A percentile compares a stretch with the other conserved stretches of the same genome.
These are phyloP conservation scores for Catenaria anguillulae DNA, from an alignment of 371 early-diverging fungal genomes.

Conservation along the genomic window DNA sequence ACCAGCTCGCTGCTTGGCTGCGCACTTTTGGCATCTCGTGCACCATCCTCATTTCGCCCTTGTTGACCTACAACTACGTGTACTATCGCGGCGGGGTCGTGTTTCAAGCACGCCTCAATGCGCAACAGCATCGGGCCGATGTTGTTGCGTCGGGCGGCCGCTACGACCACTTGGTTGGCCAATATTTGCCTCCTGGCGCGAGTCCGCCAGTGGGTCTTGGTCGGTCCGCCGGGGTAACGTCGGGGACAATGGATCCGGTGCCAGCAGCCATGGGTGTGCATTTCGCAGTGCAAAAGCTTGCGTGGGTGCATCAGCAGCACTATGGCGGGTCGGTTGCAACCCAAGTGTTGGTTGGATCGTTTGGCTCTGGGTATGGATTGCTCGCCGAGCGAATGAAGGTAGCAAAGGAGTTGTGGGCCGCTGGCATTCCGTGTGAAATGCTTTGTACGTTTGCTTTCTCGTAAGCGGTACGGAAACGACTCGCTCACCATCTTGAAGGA, in stretches of 20 bases:
- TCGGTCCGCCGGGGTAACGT: constrained; percentile 47
- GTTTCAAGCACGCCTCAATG: constrained; percentile 21
- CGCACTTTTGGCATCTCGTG: constrained; percentile 13
- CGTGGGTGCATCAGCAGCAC: constrained; percentile 1
- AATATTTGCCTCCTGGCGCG: constrained; percentile 10
- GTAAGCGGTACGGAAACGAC: too few relatives aligned
- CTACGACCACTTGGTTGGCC: constrained; percentile 13
- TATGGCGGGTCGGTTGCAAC: constrained; percentile 29
- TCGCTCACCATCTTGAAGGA: neutral
- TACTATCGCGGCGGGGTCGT: constrained; percentile 23
- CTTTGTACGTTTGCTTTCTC: constrained; percentile 17
- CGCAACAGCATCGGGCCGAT: constrained; percentile 30
- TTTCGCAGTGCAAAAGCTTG: neutral
- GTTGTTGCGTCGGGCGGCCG: constrained; percentile 34
- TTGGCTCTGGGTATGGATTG: constrained; percentile 32
- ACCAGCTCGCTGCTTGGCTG: constrained; percentile 17
- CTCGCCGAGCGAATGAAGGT: constrained; percentile 53
- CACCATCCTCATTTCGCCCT: constrained; percentile 16
- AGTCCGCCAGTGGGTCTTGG: constrained; percentile 43
- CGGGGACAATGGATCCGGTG: too few relatives aligned
- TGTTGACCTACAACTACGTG: constrained; percentile 21
- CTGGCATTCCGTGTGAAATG: constrained; percentile 56
- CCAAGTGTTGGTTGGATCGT: constrained; percentile 61
- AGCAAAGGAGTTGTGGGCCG: constrained; percentile 54
- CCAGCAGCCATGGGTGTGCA: neutral